Conservation (phyloP, 495 filamentous ascomycete genomes). For the Neurospora sp. region DNA sequence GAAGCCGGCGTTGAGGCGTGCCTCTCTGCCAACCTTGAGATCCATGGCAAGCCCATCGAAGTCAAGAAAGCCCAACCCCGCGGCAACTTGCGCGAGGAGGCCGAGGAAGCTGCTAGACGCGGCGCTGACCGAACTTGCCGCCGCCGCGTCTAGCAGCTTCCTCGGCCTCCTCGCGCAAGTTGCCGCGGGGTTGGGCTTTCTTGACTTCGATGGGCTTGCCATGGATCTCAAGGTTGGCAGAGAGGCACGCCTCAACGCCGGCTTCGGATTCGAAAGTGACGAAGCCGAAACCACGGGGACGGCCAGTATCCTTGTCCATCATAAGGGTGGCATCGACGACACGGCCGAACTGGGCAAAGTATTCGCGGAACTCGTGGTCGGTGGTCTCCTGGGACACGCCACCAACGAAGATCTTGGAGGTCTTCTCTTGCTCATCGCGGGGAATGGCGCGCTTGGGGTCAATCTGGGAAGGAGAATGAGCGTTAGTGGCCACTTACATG, state of each 20-base stretch:
- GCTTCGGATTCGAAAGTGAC: constrained; percentile 96
- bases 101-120: constrained; percentile 60
- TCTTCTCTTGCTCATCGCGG: constrained; percentile 94
- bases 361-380: constrained; percentile 89
- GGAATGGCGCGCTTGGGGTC: constrained; percentile 97
- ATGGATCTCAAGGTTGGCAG: constrained; percentile 71
- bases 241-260: constrained; percentile 84
- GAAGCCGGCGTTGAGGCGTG: constrained; percentile 92
- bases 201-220: constrained; percentile 97
- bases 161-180: constrained; percentile 85
- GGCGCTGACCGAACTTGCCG: constrained; percentile 32
- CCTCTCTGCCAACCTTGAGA: constrained; percentile 67
- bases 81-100: constrained; percentile 87
- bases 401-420: constrained; percentile 95
- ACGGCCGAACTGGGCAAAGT: constrained; percentile 91
- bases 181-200: constrained; percentile 91
- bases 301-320: constrained; percentile 98
- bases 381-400: constrained; percentile 96
- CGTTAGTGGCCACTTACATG: background rate
- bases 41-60: constrained; percentile 91
- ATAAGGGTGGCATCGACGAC: constrained; percentile 96
- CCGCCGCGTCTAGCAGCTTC: constrained; percentile 48
- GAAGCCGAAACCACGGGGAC: constrained; percentile 95
- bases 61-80: constrained; percentile 96
- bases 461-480: constrained; percentile 48